Conservation (phyloP, 805 yeast genomes). For the Kluyveromyces siamensis region DNA sequence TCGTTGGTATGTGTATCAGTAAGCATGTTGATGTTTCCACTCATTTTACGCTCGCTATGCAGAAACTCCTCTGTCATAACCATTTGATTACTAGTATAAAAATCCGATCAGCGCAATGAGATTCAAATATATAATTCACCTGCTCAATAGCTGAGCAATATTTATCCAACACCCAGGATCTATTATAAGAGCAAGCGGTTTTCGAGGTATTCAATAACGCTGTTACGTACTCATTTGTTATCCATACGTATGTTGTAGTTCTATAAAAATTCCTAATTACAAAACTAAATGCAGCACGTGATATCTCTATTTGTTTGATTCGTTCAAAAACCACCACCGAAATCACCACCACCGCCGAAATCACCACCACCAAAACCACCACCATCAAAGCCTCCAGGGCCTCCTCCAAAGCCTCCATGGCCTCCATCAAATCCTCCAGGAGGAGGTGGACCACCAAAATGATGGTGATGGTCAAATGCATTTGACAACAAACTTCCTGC, state of each 20-base stretch:
- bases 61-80: background rate
- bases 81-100: background rate
- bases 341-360: slow-evolving; percentile 9
- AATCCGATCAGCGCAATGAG: background rate
- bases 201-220: background rate
- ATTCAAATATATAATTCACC: background rate
- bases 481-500: slow-evolving; percentile 50
- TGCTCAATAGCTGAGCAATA: background rate
- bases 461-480: slow-evolving; percentile 26
- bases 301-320: too few species aligned
- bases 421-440: slow-evolving; percentile 12
- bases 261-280: too few species aligned
- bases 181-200: background rate
- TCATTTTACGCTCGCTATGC: background rate
- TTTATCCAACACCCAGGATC: background rate
- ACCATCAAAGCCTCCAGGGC: slow-evolving; percentile 10
- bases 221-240: background rate
- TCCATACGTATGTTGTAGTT: background rate
- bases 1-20: background rate
- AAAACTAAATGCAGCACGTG: too few species aligned
- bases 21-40: background rate
- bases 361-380: slow-evolving; percentile 8
- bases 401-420: slow-evolving; percentile 22
- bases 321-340: slow-evolving; percentile 8
- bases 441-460: slow-evolving; percentile 17